phyloP scores from a whole-genome alignment of 176 grass and related monocot species.

The Oryza brachyantha region DNA sequence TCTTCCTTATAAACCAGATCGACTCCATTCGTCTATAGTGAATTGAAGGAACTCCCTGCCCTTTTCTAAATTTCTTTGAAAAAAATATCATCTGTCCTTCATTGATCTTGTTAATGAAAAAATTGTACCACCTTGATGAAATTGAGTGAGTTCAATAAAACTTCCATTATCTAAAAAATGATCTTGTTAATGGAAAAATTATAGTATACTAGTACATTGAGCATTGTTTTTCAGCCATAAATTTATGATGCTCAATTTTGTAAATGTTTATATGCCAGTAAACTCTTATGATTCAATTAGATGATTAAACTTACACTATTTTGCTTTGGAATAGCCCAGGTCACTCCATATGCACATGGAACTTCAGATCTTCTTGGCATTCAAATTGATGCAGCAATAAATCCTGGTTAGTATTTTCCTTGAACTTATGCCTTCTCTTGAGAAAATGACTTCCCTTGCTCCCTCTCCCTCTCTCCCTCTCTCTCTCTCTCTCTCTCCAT shows the following conservation, averaged over 20 bases:
- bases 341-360: constrained; percentile 96
- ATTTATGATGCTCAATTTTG: background rate
- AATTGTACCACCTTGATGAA: no score
- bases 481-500: no score
- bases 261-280: constrained; percentile 11
- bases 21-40: no score
- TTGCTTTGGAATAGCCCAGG: constrained; percentile 66
- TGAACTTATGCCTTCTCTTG: constrained; percentile 1
- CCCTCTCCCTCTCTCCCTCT: no score
- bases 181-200: constrained; percentile 13
- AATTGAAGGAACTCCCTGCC: no score
- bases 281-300: constrained; percentile 20
- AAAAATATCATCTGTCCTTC: background rate
- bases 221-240: background rate
- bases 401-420: constrained; percentile 58
- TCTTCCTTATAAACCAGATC: no score
- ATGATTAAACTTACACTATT: constrained; percentile 36
- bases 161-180: no score
- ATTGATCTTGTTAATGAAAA: constrained; percentile 5
- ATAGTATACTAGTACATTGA: background rate
- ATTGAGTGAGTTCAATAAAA: no score
- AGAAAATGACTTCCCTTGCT: background rate
- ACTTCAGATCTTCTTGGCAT: constrained; percentile 95
- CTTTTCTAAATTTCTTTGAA: no score
- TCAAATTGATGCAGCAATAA: constrained; percentile 99